Conservation (phyloP, 208 protist species). For the Sergeia podlipaevii region DNA sequence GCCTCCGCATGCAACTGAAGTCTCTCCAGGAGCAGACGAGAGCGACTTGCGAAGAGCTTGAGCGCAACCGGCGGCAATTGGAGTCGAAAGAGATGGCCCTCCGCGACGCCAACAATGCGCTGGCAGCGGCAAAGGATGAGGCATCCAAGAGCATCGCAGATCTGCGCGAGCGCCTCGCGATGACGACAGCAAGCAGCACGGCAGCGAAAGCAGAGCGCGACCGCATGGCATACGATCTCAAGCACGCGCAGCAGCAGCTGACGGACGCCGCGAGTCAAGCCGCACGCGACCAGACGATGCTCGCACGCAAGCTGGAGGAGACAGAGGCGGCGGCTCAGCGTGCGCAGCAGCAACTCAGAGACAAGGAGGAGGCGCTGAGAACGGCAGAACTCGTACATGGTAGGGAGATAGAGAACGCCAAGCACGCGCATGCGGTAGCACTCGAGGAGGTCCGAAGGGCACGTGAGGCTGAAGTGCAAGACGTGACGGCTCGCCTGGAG, state of each 20-base stretch:
- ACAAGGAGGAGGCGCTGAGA: constrained; percentile 49
- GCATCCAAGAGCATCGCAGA: constrained; percentile 15
- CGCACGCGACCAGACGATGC: constrained; percentile 23
- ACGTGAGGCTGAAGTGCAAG: constrained; percentile 39
- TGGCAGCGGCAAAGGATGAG: constrained; percentile 18
- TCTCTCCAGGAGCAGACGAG: constrained; percentile 18
- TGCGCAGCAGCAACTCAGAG: constrained; percentile 38
- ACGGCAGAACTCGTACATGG: constrained; percentile 25
- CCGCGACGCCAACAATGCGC: constrained; percentile 11
- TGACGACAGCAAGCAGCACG: constrained; percentile 14
- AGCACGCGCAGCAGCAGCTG: constrained; percentile 31
- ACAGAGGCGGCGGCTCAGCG: constrained; percentile 17
- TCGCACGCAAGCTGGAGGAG: constrained; percentile 33
- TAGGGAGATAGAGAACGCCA: constrained; percentile 36
- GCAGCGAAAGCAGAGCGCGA: constrained; percentile 30
- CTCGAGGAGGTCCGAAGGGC: constrained; percentile 25
- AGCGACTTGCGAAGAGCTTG: constrained; percentile 19
- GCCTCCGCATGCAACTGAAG: constrained; percentile 19
- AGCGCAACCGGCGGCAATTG: constrained; percentile 8
- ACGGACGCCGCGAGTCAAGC: constrained; percentile 23
- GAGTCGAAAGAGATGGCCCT: constrained; percentile 25
- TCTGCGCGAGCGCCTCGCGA: constrained; percentile 35
- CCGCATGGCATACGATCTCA: constrained; percentile 38
- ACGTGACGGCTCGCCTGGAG: constrained; percentile 43
- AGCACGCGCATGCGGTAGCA: constrained; percentile 22